Evolutionary conservation across 345 rosid species (phyloP).

Genomic region (Eucalyptus lansdowneana): DNA sequence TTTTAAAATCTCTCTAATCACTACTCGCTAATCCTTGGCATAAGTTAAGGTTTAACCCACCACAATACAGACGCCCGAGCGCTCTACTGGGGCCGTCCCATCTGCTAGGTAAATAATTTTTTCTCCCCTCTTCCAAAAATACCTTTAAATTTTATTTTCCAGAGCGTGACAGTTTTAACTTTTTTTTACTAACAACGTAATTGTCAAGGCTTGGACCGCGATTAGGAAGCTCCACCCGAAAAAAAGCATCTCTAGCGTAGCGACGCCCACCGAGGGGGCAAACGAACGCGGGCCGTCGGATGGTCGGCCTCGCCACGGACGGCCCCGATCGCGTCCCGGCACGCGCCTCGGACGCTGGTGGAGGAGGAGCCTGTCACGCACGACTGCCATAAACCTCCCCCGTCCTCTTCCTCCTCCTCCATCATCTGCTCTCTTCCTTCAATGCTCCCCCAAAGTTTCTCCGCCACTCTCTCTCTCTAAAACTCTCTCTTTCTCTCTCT

Average conservation of each 20-base stretch:
- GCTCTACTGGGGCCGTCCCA: too few species aligned
- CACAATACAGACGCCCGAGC: too few species aligned
- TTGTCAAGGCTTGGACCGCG: neutral
- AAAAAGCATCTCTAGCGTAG: neutral
- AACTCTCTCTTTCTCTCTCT: neutral
- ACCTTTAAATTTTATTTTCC: too few species aligned
- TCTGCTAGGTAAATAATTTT: too few species aligned
- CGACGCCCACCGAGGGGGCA: neutral
- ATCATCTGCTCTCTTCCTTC: neutral
- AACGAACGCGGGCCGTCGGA: neutral
- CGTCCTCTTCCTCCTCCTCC: neutral
- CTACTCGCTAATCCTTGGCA: too few species aligned
- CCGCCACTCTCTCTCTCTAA: neutral
- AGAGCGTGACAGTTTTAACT: too few species aligned
- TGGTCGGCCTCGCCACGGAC: neutral
- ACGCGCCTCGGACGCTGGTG: neutral
- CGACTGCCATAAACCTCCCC: neutral
- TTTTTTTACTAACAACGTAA: too few species aligned
- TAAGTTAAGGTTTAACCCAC: too few species aligned
- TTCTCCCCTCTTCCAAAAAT: too few species aligned
- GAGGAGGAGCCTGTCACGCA: neutral
- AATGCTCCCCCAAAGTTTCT: neutral
- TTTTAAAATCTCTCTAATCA: neutral
- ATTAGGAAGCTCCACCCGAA: neutral
- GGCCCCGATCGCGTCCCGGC: neutral